These are phyloP conservation scores for Pythium apleroticum DNA, from an alignment of 352 stramenopile species.

Conservation along the genomic window DNA sequence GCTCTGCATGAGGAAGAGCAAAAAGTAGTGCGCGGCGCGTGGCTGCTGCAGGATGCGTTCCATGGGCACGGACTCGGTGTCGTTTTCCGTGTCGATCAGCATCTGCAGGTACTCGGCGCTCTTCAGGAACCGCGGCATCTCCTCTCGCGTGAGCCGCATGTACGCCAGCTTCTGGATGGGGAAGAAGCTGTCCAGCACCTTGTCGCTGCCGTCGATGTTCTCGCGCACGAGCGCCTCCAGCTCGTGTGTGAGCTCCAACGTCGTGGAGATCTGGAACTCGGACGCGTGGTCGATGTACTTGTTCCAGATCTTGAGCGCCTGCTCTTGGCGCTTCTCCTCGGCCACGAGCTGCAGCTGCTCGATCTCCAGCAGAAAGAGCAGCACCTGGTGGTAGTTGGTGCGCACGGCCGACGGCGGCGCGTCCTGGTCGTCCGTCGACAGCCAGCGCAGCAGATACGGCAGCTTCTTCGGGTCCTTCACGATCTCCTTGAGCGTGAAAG, in stretches of 20 bases:
- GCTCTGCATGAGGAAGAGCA: slow-evolving; percentile 87
- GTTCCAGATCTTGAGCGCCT: slow-evolving; percentile 81
- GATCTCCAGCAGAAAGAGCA: slow-evolving; percentile 83
- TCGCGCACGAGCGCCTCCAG: slow-evolving; percentile 76
- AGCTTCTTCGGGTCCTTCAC: slow-evolving; percentile 87
- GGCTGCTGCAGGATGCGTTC: slow-evolving; percentile 69
- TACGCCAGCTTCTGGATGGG: slow-evolving; percentile 85
- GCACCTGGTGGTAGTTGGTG: slow-evolving; percentile 77
- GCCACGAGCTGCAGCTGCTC: slow-evolving; percentile 77
- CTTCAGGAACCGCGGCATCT: slow-evolving; percentile 84
- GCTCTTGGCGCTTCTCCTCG: slow-evolving; percentile 60
- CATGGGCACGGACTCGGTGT: slow-evolving; percentile 74
- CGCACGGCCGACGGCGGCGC: slow-evolving; percentile 19
- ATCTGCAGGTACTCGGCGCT: slow-evolving; percentile 85
- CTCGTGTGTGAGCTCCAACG: slow-evolving; percentile 74
- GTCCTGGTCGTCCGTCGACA: slow-evolving; percentile 50
- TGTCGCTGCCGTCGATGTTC: slow-evolving; percentile 49
- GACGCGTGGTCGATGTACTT: slow-evolving; percentile 84
- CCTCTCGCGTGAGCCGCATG: slow-evolving; percentile 76
- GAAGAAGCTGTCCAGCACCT: slow-evolving; percentile 75
- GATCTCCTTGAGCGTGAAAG: slow-evolving; percentile 82
- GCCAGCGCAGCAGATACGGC: slow-evolving; percentile 76
- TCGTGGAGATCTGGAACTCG: slow-evolving; percentile 83
- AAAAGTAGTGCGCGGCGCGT: slow-evolving; percentile 80
- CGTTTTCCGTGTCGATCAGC: slow-evolving; percentile 80